These are phyloP conservation scores for Saccharomycopsis oosterbeekiorum DNA, from an alignment of 805 yeast genomes.

Conservation along the genomic window DNA sequence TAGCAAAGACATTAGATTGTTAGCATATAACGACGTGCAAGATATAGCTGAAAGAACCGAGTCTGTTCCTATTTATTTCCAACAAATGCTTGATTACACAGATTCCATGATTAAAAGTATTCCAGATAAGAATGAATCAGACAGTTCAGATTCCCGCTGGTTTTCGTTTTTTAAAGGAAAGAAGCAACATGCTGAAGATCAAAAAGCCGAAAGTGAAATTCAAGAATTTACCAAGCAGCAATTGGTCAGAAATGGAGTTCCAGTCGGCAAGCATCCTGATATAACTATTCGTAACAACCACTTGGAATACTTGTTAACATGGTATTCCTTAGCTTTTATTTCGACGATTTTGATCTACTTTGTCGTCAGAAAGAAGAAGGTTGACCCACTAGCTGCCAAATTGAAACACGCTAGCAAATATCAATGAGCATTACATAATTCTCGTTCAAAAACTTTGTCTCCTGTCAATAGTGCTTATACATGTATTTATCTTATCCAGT, in stretches of 20 bases:
- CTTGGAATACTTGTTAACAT: conserved; percentile 82
- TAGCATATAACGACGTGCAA: conserved; percentile 70
- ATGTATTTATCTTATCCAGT: not conserved
- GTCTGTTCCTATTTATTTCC: conserved; percentile 65
- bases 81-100: conserved; percentile 55
- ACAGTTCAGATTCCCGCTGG: not conserved
- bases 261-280: conserved; percentile 75
- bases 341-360: conserved; percentile 57
- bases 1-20: conserved; percentile 55
- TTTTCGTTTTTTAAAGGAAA: conserved; percentile 8
- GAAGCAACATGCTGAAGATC: not conserved
- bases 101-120: conserved; percentile 48
- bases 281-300: conserved; percentile 83
- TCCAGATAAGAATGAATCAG: conserved; percentile 10
- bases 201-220: not conserved
- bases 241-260: conserved; percentile 75
- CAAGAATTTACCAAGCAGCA: conserved; percentile 43
- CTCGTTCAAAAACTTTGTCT: too few relatives aligned
- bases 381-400: conserved; percentile 36
- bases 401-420: conserved; percentile 38
- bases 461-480: not conserved
- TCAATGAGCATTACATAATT: conserved; percentile 4
- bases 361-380: conserved; percentile 35
- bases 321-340: conserved; percentile 81
- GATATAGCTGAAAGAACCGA: conserved; percentile 67